Evolutionary conservation across 345 rosid genomes (phyloP).

Genomic region (Hypericum androsaemum): DNA sequence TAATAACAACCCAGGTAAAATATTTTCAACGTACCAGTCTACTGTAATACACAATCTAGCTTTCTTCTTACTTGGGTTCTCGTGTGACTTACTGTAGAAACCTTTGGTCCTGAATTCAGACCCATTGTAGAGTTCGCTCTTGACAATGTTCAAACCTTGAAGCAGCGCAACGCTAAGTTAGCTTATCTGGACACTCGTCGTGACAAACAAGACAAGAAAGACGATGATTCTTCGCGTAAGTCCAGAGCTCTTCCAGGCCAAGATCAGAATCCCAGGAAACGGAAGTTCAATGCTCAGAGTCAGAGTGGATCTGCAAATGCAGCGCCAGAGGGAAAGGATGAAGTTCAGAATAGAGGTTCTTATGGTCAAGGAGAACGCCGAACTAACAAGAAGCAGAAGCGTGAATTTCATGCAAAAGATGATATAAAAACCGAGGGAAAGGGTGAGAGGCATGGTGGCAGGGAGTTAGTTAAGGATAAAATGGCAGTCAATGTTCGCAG

Average conservation of each 20-base stretch:
- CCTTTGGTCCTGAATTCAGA: slow-evolving; percentile 71
- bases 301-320: slow-evolving; percentile 13
- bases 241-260: slow-evolving; percentile 12
- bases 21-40: slow-evolving; percentile 3
- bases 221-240: not conserved
- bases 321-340: slow-evolving; percentile 12
- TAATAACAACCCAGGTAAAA: slow-evolving; percentile 79
- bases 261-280: slow-evolving; percentile 30
- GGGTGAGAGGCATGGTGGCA: slow-evolving; percentile 15
- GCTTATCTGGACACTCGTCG: slow-evolving; percentile 25
- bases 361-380: slow-evolving; percentile 10
- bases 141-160: slow-evolving; percentile 66
- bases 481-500: not conserved
- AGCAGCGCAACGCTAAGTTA: slow-evolving; percentile 45
- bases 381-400: slow-evolving; percentile 33
- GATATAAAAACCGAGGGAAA: slow-evolving; percentile 12
- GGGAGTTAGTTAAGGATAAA: slow-evolving; percentile 17
- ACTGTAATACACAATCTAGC: not conserved
- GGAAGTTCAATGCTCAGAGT: slow-evolving; percentile 32
- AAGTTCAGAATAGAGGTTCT: slow-evolving; percentile 13
- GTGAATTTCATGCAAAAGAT: slow-evolving; percentile 15
- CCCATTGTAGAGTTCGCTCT: slow-evolving; percentile 82
- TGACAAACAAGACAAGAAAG: slow-evolving; percentile 17
- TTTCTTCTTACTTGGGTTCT: not conserved
- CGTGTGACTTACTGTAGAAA: slow-evolving; percentile 34